Percentiles rank a stretch among this genome's conserved stretches.
phyloP scores from a whole-genome alignment of 208 protist genomes.

The Angomonas ambiguus region DNA sequence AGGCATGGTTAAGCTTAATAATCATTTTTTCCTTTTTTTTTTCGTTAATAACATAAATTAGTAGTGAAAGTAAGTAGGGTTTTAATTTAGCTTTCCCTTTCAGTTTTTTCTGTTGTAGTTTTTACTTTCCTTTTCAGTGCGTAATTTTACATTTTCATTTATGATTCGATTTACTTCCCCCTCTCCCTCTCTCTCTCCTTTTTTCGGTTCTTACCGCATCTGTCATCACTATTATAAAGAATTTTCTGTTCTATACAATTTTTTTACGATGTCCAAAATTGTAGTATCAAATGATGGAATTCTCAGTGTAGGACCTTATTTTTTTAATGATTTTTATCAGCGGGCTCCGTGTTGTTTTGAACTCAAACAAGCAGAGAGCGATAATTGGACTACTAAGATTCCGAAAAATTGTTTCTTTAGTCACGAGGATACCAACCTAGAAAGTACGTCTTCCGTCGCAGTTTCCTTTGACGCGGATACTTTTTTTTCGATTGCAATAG shows the following conservation, averaged over 20 bases:
- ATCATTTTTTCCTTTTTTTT: slow-evolving; percentile 7
- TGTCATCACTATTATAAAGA: too few species aligned
- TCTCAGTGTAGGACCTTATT: not conserved
- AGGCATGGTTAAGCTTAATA: not conserved
- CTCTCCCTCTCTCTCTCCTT: not conserved
- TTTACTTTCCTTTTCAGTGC: not conserved
- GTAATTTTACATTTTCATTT: not conserved
- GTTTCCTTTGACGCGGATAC: not conserved
- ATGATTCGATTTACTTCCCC: not conserved
- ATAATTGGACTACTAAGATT: too few species aligned
- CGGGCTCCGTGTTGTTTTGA: not conserved
- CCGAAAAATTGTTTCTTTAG: too few species aligned
- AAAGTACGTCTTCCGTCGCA: not conserved
- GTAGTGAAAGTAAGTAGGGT: not conserved
- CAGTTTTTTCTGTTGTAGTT: not conserved
- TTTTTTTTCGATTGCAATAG: slow-evolving; percentile 48
- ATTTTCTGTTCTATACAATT: too few species aligned
- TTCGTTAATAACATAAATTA: slow-evolving; percentile 1
- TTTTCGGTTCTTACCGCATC: not conserved
- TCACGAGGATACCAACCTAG: too few species aligned
- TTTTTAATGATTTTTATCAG: not conserved
- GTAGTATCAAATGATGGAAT: not conserved
- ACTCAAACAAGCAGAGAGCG: too few species aligned
- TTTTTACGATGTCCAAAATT: too few species aligned
- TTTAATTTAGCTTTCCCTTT: not conserved